Percentiles rank a stretch among this genome's conserved stretches.
phyloP scores from a whole-genome alignment of 495 filamentous ascomycete genomes.

The Collariella sp. region DNA sequence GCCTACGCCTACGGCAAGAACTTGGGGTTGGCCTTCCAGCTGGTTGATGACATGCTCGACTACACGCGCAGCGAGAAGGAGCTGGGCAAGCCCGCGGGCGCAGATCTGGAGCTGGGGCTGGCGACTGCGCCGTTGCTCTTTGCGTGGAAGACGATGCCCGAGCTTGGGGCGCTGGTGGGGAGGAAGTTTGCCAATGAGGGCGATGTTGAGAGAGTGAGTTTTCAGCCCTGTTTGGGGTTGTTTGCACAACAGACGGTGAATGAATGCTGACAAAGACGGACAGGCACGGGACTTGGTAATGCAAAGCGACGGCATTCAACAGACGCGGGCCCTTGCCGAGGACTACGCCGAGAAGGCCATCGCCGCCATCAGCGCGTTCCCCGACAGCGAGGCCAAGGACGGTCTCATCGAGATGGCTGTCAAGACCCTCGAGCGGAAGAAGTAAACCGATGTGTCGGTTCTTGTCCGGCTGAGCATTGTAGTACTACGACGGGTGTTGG shows the following conservation, averaged over 20 bases:
- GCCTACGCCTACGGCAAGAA: slow-evolving; percentile 90
- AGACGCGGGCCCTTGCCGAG: slow-evolving; percentile 80
- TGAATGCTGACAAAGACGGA: slow-evolving; percentile 11
- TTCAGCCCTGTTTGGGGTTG: background rate
- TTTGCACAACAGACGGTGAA: background rate
- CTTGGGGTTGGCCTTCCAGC: slow-evolving; percentile 87
- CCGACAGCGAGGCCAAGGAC: slow-evolving; percentile 83
- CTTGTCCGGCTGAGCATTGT: background rate
- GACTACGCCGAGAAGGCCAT: slow-evolving; percentile 88
- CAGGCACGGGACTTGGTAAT: slow-evolving; percentile 81
- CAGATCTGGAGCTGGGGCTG: slow-evolving; percentile 85
- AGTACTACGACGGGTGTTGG: background rate
- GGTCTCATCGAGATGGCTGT: slow-evolving; percentile 88
- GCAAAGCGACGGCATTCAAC: slow-evolving; percentile 75
- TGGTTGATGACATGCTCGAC: slow-evolving; percentile 98
- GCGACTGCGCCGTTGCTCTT: slow-evolving; percentile 94
- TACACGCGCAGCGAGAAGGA: slow-evolving; percentile 79
- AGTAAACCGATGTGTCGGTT: slow-evolving; percentile 43
- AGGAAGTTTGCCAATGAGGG: slow-evolving; percentile 79
- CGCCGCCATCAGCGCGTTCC: slow-evolving; percentile 69
- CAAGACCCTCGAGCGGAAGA: slow-evolving; percentile 82
- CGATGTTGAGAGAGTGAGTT: slow-evolving; percentile 69
- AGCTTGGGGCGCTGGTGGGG: slow-evolving; percentile 80
- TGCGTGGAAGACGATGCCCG: slow-evolving; percentile 84
- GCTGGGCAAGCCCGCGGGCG: slow-evolving; percentile 89